Evolutionary conservation across 495 filamentous ascomycete genomes (phyloP), one percentile per base, ranked within the genome.

Genomic region (Hypomontagnella submonticulosa): DNA sequence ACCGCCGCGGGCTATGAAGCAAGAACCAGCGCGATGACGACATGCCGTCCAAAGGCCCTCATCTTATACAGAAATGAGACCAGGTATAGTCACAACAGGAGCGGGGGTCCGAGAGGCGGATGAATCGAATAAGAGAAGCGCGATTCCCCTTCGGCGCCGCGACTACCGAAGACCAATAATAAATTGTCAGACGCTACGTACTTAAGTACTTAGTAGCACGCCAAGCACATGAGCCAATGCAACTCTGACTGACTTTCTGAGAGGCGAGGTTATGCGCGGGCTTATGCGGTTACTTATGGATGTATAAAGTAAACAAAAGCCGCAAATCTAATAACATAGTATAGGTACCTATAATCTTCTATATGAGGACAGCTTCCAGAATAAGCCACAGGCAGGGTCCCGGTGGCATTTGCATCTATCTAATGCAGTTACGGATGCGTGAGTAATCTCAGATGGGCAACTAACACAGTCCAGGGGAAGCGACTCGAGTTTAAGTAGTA

Each of bases 361-460:
- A 52, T 37, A 47, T 34, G 7, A 20, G 10, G 18, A 63, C 15
- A 36, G 36, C n/a, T 34, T 47, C 63, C 49, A 33, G 16, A 41
- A 56, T 8, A 34, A n/a, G 56, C 33, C 40, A 42, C 20, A 32
- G n/a, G 42, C 37, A 52, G 38, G 43, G 43, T 37, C 11, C 13
- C 32, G 37, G 43, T 8, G 33, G 41, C 58, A 56, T 47, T 10
- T 56, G 52, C 33, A 41, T 38, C 19, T 55, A 41, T 38, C 19
- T 55, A 33, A 40, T 43, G 51, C 27, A 36, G 23, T 38, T 38
- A 38, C 36, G 36, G 33, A 57, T 48, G 33, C 36, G 37, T 57
- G 57, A 52, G 63, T 53, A 61, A 61, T 67, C 63, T 67, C 19
- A 57, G 63, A 61, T 67, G 36, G 55, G 62, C 42, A 66, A 50